Percentiles rank a stretch among this genome's conserved stretches.
These are phyloP conservation scores for Nannizzia gypsea DNA, from an alignment of 2,329 filamentous ascomycete species.

Conservation along the genomic window DNA sequence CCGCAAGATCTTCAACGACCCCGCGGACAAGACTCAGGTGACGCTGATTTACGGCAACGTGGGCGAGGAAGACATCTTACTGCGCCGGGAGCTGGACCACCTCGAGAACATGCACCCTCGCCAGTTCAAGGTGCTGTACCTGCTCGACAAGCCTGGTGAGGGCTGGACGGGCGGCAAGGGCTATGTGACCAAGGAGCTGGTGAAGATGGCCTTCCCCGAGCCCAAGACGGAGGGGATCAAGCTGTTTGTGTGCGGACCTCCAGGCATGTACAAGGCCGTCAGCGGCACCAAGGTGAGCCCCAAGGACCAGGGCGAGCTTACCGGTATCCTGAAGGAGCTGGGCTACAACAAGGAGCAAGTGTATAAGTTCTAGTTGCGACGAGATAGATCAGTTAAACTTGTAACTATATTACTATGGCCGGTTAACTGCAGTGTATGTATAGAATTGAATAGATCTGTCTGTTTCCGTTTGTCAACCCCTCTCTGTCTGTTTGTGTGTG, in stretches of 20 bases:
- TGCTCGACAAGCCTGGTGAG: constrained; percentile 70
- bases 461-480: too few relatives aligned
- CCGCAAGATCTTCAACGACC: constrained; percentile 89
- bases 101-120: constrained; percentile 93
- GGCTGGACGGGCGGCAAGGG: constrained; percentile 64
- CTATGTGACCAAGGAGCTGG: constrained; percentile 74
- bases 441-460: not conserved
- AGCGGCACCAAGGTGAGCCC: constrained; percentile 83
- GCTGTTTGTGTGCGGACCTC: constrained; percentile 90
- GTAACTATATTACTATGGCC: not conserved
- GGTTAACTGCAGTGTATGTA: not conserved
- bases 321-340: constrained; percentile 68
- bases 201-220: constrained; percentile 90
- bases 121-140: constrained; percentile 90
- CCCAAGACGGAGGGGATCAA: constrained; percentile 88
- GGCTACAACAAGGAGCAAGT: constrained; percentile 83
- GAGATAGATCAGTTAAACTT: constrained; percentile 1
- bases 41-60: constrained; percentile 91
- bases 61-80: constrained; percentile 75
- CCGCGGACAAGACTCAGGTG: constrained; percentile 92
- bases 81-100: constrained; percentile 72
- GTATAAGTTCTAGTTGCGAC: constrained; percentile 73
- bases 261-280: constrained; percentile 84
- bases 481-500: too few relatives aligned
- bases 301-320: constrained; percentile 85